A percentile compares a stretch with the other conserved stretches of the same genome.
These are phyloP conservation scores for Nothopassalora personata DNA, from an alignment of 2,329 filamentous ascomycete genomes.

Conservation along the genomic window DNA sequence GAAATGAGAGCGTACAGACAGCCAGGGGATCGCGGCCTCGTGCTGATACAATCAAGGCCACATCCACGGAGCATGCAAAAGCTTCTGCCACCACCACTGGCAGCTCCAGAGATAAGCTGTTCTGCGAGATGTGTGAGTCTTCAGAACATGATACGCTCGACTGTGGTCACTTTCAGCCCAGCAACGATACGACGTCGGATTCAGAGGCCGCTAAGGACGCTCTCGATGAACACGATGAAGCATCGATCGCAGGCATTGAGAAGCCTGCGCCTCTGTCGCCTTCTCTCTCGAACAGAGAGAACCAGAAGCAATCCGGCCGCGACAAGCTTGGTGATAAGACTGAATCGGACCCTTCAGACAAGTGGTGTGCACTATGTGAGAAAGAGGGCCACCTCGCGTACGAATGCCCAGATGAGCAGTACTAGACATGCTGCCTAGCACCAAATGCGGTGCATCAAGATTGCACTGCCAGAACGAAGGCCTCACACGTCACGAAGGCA, in stretches of 20 bases:
- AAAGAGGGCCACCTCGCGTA: constrained; percentile 86
- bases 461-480: neutral
- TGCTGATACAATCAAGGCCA: constrained; percentile 57
- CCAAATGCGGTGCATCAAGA: neutral
- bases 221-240: constrained; percentile 9
- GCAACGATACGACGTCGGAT: constrained; percentile 10
- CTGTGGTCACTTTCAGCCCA: constrained; percentile 54
- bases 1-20: constrained; percentile 29
- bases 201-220: constrained; percentile 11
- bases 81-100: neutral
- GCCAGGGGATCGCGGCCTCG: constrained; percentile 35
- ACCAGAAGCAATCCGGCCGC: constrained; percentile 9
- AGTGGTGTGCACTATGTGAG: constrained; percentile 97
- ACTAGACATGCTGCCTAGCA: constrained; percentile 24
- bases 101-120: constrained; percentile 43
- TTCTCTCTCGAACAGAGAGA: constrained; percentile 15
- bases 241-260: constrained; percentile 6
- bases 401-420: constrained; percentile 37
- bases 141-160: constrained; percentile 88
- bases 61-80: constrained; percentile 54
- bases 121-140: constrained; percentile 95
- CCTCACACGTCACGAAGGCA: neutral
- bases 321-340: constrained; percentile 24
- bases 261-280: constrained; percentile 14
- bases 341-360: constrained; percentile 50